Evolutionary conservation across 345 rosid species (phyloP), one percentile per base, ranked within the genome.

Genomic region (Bretschneidera sinensis): DNA sequence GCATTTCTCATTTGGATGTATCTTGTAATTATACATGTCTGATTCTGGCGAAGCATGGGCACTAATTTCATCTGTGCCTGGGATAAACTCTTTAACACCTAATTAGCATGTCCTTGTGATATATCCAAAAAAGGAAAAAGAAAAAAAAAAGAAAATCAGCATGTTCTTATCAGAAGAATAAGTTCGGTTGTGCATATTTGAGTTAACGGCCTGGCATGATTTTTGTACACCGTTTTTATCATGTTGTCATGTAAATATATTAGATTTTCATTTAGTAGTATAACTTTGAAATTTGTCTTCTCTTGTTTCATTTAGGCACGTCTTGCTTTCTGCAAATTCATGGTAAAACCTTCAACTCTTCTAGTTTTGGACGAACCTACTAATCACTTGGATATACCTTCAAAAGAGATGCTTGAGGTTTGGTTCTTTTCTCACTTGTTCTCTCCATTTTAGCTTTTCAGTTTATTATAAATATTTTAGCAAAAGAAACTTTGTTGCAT

Each of bases 361-460:
- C 85, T 92, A 2, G 83, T 92, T 65, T 58, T 92, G 76, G 97
- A 92, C 31, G 97, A 92, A 73, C 97, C 98, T 7, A 92, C 98
- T 35, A 92, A 92, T 79, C 98, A 89, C 71, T 74, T 92, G 65
- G 98, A 89, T 78, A 92, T 92, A 56, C 96, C 98, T 66, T 89
- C 98, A 17, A 92, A 92, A 73, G 98, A 89, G 67, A 92, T 92
- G 98, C 97, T 92, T 9, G 97, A 92, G 98, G 98, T 92, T 72
- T 48, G 73, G n/a, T 23, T 58, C n/a, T 55, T n/a, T 43, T 52
- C 17, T 49, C 21, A 21, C 17, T 20, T 24, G 9, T 16, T 39
- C 7, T 57, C 39, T 61, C 43, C 63, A 1, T 24, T 20, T 19
- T 33, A 55, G 21, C 50, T 17, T 21, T 43, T 67, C 17, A 1